Evolutionary conservation across 352 stramenopile species (phyloP).

Genomic region (Globisporangium solare): DNA sequence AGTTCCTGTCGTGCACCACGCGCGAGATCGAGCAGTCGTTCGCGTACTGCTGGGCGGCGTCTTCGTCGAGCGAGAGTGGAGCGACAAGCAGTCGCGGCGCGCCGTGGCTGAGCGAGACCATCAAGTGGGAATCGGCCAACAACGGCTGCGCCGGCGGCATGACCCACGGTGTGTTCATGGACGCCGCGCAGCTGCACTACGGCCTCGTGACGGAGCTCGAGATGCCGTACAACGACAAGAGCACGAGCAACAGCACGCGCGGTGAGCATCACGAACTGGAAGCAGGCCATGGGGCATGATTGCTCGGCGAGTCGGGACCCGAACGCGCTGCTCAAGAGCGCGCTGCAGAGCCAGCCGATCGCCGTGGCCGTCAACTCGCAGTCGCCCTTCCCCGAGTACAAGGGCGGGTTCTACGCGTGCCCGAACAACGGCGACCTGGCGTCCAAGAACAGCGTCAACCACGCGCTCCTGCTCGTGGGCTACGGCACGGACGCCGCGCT

Average conservation of each 20-base stretch:
- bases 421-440: slow-evolving; percentile 49
- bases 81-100: slow-evolving; percentile 15
- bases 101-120: slow-evolving; percentile 48
- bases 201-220: slow-evolving; percentile 58
- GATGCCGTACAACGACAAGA: slow-evolving; percentile 63
- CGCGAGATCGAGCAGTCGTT: slow-evolving; percentile 60
- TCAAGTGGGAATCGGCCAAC: slow-evolving; percentile 71
- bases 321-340: slow-evolving; percentile 42
- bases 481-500: slow-evolving; percentile 29
- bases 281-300: slow-evolving; percentile 49
- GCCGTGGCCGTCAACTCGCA: slow-evolving; percentile 69
- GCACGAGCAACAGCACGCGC: slow-evolving; percentile 6
- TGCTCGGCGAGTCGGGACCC: slow-evolving; percentile 47
- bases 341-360: slow-evolving; percentile 57
- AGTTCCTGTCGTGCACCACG: slow-evolving; percentile 62
- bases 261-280: slow-evolving; percentile 62
- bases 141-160: slow-evolving; percentile 72
- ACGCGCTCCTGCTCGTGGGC: slow-evolving; percentile 68
- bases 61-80: neutral
- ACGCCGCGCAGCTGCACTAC: slow-evolving; percentile 50
- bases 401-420: slow-evolving; percentile 57
- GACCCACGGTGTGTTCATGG: slow-evolving; percentile 75
- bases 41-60: slow-evolving; percentile 60
- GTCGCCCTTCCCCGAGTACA: slow-evolving; percentile 60
- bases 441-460: slow-evolving; percentile 61